Base-by-base conservation (phyloP, 78 protist species). In the Creolimax fragrantissima region DNA sequence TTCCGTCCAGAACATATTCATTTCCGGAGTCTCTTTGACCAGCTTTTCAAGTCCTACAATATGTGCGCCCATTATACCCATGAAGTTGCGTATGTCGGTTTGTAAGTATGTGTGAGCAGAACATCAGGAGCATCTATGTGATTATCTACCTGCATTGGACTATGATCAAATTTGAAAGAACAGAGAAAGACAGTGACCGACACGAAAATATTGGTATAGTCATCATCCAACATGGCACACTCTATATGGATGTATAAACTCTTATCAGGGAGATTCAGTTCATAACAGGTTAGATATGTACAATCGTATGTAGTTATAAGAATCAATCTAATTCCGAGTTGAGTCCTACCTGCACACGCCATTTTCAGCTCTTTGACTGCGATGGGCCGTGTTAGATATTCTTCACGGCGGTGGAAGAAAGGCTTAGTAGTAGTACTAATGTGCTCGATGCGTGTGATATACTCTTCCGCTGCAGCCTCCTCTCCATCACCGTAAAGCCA, bases 401-500 rank as follows among this genome's bases (percentile, higher is more conserved):
- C 86, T 36, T 83, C 86, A 39, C 86, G 35, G 5, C 86, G 7
- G 42, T 5, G 6, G 86, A 83, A 83, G 86, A 83, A 35, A 5
- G 86, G 86, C 35, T 6, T 24, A 41, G 86, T 83, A 24, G 35
- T 6, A 32, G 35, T 32, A 32, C 41, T 83, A 24, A 83, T 6
- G 42, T 24, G 7, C 35, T 83, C 86, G 42, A 35, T 6, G 5
- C 86, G 7, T 32, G 86, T 83, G 7, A 32, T 6, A 41, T 83
- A 83, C 86, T 35, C 42, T 32, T 83, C 86, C 86, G 86, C 35
- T 36, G 41, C 37, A 41, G 86, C 86, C 7, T 83, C 86, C 7
- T 83, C 35, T 36, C 86, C 86, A 6, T 83, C 86, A 32, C 86
- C 86, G 86, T 83, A 83, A 32, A 83, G 86, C 86, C 86, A 83